Evolutionary conservation across 306 rosid species (phyloP).

Genomic region (Corylus avellana): DNA sequence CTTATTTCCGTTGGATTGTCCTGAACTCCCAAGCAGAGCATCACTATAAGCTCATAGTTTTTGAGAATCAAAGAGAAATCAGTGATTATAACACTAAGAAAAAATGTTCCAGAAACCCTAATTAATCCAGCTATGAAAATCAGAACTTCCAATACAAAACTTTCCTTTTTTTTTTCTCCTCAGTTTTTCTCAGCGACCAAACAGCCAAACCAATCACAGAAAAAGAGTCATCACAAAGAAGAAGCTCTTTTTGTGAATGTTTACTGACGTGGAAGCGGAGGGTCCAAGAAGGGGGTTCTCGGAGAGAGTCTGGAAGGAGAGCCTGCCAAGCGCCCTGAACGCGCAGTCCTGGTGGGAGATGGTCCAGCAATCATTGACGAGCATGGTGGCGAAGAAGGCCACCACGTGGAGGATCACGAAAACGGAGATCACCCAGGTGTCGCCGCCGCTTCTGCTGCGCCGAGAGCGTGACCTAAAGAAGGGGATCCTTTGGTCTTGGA

Average conservation of each 20-base stretch:
- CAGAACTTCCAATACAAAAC: neutral
- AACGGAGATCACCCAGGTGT: constrained; percentile 85
- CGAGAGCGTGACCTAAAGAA: constrained; percentile 37
- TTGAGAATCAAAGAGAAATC: neutral
- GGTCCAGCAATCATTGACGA: constrained; percentile 75
- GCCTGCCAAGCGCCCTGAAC: constrained; percentile 57
- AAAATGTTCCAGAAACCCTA: neutral
- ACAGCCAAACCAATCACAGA: neutral
- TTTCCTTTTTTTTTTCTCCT: neutral
- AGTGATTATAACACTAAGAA: neutral
- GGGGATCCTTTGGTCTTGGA: constrained; percentile 41
- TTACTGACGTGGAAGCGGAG: constrained; percentile 78
- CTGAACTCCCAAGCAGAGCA: neutral
- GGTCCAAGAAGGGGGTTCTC: constrained; percentile 95
- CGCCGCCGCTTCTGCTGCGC: constrained; percentile 39
- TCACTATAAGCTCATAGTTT: neutral
- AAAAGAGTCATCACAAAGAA: neutral
- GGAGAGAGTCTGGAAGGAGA: constrained; percentile 79
- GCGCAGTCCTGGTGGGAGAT: constrained; percentile 73
- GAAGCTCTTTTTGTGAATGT: no score
- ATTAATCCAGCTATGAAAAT: no score
- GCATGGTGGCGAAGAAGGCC: constrained; percentile 73
- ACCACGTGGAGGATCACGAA: constrained; percentile 69
- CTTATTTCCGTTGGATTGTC: neutral
- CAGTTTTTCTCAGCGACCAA: constrained; percentile 8